Conservation (phyloP, 148 eudicot species). For the Limonium bicolor region DNA sequence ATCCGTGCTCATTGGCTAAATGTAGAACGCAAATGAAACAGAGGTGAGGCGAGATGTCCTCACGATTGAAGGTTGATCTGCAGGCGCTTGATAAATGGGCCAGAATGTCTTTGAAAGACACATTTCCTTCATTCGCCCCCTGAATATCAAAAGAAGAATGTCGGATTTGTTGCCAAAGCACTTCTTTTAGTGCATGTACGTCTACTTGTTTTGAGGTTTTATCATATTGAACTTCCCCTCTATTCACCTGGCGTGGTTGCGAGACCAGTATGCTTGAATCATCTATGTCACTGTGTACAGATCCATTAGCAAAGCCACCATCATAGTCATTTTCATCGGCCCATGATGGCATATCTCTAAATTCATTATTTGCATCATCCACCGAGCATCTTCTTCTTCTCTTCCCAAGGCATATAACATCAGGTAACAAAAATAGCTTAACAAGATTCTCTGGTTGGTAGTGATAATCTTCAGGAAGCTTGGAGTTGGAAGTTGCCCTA, state of each 20-base stretch:
- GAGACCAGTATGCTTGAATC: slow-evolving; percentile 57
- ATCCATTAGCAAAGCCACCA: slow-evolving; percentile 54
- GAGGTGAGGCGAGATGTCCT: slow-evolving; percentile 28
- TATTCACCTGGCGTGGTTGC: slow-evolving; percentile 95
- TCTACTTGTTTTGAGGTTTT: slow-evolving; percentile 92
- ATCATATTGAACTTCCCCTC: slow-evolving; percentile 83
- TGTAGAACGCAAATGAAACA: slow-evolving; percentile 38
- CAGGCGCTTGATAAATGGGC: slow-evolving; percentile 31
- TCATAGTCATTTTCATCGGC: slow-evolving; percentile 42
- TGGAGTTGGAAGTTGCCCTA: slow-evolving; percentile 45
- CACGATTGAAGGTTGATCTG: slow-evolving; percentile 17
- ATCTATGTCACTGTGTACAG: slow-evolving; percentile 58
- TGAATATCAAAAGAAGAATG: slow-evolving; percentile 13
- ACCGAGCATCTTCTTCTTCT: slow-evolving; percentile 56
- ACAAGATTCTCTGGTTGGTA: slow-evolving; percentile 96
- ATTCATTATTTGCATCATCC: too few relatives aligned
- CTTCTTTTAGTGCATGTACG: slow-evolving; percentile 77
- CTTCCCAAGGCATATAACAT: slow-evolving; percentile 85
- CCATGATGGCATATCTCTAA: slow-evolving; percentile 64
- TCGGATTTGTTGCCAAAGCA: slow-evolving; percentile 66
- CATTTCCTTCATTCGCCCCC: slow-evolving; percentile 16
- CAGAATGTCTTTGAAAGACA: slow-evolving; percentile 38
- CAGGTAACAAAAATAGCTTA: slow-evolving; percentile 76
- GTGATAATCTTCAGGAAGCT: slow-evolving; percentile 95
- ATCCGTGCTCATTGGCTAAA: slow-evolving; percentile 36